phyloP scores from a whole-genome alignment of 2,329 filamentous ascomycete species.

The Fusarium sp. region DNA sequence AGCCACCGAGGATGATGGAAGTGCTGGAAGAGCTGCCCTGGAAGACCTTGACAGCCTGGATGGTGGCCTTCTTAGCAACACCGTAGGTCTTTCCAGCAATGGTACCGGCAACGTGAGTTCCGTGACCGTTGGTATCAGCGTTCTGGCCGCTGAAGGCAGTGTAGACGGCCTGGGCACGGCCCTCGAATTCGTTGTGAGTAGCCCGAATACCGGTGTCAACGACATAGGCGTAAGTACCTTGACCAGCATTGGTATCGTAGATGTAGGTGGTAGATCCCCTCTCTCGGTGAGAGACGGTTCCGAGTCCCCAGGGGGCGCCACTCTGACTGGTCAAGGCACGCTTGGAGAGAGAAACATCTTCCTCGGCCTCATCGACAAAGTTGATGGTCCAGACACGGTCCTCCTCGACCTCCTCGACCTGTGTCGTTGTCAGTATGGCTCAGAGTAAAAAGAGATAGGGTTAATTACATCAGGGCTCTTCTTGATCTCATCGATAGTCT shows the following conservation, averaged over 20 bases:
- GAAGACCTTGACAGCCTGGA: conserved; percentile 62
- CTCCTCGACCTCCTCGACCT: conserved; percentile 49
- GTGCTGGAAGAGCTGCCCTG: conserved; percentile 44
- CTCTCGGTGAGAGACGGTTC: conserved; percentile 48
- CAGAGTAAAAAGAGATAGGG: neutral
- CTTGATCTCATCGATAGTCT: conserved; percentile 56
- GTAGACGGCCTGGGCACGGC: conserved; percentile 57
- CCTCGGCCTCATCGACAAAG: conserved; percentile 35
- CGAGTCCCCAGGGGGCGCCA: conserved; percentile 50
- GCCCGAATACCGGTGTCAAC: conserved; percentile 71
- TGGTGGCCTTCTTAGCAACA: conserved; percentile 58
- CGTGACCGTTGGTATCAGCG: conserved; percentile 55
- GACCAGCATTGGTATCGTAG: conserved; percentile 60
- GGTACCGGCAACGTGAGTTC: conserved; percentile 56
- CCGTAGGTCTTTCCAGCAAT: conserved; percentile 53
- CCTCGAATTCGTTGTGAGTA: conserved; percentile 65
- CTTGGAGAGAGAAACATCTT: conserved; percentile 37
- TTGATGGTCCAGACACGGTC: conserved; percentile 48
- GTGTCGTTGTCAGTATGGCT: neutral
- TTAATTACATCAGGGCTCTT: conserved; percentile 56
- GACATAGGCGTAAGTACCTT: conserved; percentile 67
- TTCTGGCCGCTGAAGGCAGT: conserved; percentile 45
- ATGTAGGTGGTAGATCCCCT: conserved; percentile 54
- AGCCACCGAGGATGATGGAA: conserved; percentile 51
- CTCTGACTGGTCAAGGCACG: conserved; percentile 47